Evolutionary conservation across 306 rosid species (phyloP).

Genomic region (Vigna trinervia): DNA sequence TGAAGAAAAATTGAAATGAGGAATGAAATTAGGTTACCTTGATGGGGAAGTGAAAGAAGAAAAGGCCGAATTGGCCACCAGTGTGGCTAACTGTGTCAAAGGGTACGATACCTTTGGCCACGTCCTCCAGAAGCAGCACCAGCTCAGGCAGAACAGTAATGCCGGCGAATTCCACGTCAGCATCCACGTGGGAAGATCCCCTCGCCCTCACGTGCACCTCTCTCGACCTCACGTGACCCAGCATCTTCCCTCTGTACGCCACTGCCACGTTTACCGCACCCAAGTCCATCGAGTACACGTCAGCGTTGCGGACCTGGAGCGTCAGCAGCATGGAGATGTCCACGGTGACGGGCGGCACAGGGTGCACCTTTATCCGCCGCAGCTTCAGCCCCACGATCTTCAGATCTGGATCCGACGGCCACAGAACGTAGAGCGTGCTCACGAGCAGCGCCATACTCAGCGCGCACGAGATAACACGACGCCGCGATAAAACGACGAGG

Average conservation of each 20-base stretch:
- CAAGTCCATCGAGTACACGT: slow-evolving; percentile 66
- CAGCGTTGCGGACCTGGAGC: slow-evolving; percentile 59
- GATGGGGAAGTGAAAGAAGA: slow-evolving; percentile 60
- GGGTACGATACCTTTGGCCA: slow-evolving; percentile 67
- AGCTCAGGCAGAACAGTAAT: slow-evolving; percentile 67
- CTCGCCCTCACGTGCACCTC: slow-evolving; percentile 67
- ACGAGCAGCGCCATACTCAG: slow-evolving; percentile 37
- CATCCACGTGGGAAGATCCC: slow-evolving; percentile 75
- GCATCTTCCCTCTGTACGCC: slow-evolving; percentile 70
- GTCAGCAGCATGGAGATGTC: slow-evolving; percentile 67
- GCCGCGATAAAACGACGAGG: slow-evolving; percentile 49
- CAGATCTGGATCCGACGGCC: slow-evolving; percentile 70
- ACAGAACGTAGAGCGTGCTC: slow-evolving; percentile 46
- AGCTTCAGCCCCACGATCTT: slow-evolving; percentile 67
- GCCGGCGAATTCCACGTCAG: slow-evolving; percentile 65
- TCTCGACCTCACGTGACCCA: slow-evolving; percentile 65
- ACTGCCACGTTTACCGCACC: slow-evolving; percentile 63
- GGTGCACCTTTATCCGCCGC: slow-evolving; percentile 58
- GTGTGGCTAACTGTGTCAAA: slow-evolving; percentile 63
- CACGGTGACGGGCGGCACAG: slow-evolving; percentile 57
- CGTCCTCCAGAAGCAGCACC: slow-evolving; percentile 66
- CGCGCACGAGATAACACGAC: slow-evolving; percentile 37
- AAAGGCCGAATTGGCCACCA: slow-evolving; percentile 59
- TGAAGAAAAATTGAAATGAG: too few species aligned
- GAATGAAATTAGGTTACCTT: slow-evolving; percentile 29